Evolutionary conservation across 805 yeast species (phyloP).

Genomic region (Spathaspora passalidarum): DNA sequence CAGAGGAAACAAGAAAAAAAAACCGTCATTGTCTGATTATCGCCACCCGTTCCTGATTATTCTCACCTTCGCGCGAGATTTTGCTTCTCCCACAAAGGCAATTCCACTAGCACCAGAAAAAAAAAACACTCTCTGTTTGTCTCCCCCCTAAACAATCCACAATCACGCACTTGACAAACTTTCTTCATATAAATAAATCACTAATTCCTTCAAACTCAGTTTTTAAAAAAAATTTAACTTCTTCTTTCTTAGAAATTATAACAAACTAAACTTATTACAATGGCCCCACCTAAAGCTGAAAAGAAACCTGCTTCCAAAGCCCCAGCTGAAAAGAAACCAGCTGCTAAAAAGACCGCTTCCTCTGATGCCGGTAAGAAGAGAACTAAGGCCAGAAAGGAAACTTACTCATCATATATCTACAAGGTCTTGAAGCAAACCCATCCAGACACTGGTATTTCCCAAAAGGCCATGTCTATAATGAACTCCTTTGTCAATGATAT

Average conservation of each 20-base stretch:
- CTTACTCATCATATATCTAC: slow-evolving; percentile 97
- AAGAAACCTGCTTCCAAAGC: slow-evolving; percentile 92
- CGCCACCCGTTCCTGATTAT: background rate
- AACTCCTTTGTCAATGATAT: slow-evolving; percentile 98
- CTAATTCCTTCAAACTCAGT: slow-evolving; percentile 1
- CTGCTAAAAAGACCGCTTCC: slow-evolving; percentile 83
- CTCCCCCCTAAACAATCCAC: background rate
- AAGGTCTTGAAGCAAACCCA: slow-evolving; percentile 98
- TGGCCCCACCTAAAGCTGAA: slow-evolving; percentile 72
- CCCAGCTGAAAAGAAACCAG: slow-evolving; percentile 93
- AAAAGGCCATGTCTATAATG: slow-evolving; percentile 97
- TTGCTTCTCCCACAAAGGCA: background rate
- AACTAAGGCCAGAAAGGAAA: slow-evolving; percentile 94
- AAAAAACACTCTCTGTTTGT: background rate
- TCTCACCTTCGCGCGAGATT: background rate
- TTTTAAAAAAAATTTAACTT: background rate
- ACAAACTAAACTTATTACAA: slow-evolving; percentile 26
- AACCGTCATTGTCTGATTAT: too few relatives aligned
- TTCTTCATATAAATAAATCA: slow-evolving; percentile 6
- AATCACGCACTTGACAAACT: background rate
- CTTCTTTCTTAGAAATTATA: background rate
- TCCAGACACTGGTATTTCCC: slow-evolving; percentile 99
- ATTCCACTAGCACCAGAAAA: background rate
- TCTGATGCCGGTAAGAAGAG: slow-evolving; percentile 84
- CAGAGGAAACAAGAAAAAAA: too few relatives aligned